Conservation (phyloP, 768 basidiomycete genomes). For the Mycena floridula region DNA sequence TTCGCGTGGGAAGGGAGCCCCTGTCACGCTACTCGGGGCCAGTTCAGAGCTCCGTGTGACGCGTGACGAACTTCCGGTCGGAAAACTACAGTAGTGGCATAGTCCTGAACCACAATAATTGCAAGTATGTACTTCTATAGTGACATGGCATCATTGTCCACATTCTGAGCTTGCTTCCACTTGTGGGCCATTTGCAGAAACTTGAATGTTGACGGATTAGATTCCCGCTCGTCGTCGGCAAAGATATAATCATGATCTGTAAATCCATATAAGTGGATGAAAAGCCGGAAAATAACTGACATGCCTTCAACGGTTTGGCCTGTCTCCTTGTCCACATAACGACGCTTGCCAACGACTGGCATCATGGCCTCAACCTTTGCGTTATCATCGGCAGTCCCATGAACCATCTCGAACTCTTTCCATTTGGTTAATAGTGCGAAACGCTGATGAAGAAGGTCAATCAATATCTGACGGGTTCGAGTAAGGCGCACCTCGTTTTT, state of each 20-base stretch:
- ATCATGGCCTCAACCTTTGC: conserved; percentile 87
- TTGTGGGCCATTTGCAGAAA: conserved; percentile 94
- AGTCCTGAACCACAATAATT: too few relatives aligned
- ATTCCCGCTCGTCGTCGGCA: conserved; percentile 91
- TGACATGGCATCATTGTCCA: too few relatives aligned
- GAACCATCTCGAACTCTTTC: conserved; percentile 86
- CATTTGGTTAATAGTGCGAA: conserved; percentile 90
- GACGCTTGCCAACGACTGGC: conserved; percentile 84
- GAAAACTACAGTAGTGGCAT: too few relatives aligned
- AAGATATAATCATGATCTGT: conserved; percentile 94
- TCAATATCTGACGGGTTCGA: background rate
- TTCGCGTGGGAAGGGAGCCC: too few relatives aligned
- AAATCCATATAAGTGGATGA: background rate
- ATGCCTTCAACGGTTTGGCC: conserved; percentile 83
- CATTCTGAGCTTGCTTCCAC: conserved; percentile 70
- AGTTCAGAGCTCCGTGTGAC: too few relatives aligned
- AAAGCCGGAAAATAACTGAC: conserved; percentile 13
- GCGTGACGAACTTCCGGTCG: too few relatives aligned
- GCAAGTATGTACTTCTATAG: too few relatives aligned
- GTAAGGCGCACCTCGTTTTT: conserved; percentile 74
- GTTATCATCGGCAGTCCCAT: conserved; percentile 69
- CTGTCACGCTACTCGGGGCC: too few relatives aligned
- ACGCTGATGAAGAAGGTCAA: conserved; percentile 43
- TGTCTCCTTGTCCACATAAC: conserved; percentile 78
- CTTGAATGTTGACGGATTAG: conserved; percentile 91